Base-by-base conservation (phyloP, 2,329 filamentous ascomycete species). In the Alternaria arborescens region DNA sequence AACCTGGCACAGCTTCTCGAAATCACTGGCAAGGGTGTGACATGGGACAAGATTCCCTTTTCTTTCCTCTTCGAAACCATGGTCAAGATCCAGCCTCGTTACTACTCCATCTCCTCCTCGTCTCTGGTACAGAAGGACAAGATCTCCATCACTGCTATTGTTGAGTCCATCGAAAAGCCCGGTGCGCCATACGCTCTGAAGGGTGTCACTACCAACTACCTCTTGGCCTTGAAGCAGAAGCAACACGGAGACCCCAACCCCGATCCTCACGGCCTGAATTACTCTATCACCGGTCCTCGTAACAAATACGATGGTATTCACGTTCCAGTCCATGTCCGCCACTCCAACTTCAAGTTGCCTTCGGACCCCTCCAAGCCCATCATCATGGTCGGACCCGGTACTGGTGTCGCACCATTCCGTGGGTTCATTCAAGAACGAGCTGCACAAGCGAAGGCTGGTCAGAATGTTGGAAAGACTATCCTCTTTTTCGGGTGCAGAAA, bases 21-120 rank as follows among this genome's bases (percentile, higher is more conserved):
- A 67, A 86, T 84, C 52, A 86, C 95, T 65, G 86, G 88, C 71
- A 89, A 90, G 34, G 89, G 90, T 50, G 83, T 91, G 79, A 88
- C 88, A 60, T 99, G 95, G 91, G 83, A 87, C 55, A 89, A 88
- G 55, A 89, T 97, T 57, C 96, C 95, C 16, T 98, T 99, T 82
- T 97, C 95, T 8, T 89, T 94, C 71, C 89, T 98, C 71, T 93
- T 99, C 68, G 95, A 99, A 84, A 91, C 93, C 67, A 81, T 99
- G 63, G 92, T 89, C 81, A 98, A 97, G 84, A 88, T 99, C 58
- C 95, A 99, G 80, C 94, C 95, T 40, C 92, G 95, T 51, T 99
- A 98, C 85, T 99, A 99, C 84, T 99, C 96, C 51, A 99, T 99
- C 79, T 99, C 95, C 2, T 99, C 96, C 1, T 98, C 95, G 1